A percentile compares a stretch with the other conserved stretches of the same genome.
Evolutionary conservation across 1,284 basidiomycete species (phyloP).

Genomic region (Boletus hoseneyae): DNA sequence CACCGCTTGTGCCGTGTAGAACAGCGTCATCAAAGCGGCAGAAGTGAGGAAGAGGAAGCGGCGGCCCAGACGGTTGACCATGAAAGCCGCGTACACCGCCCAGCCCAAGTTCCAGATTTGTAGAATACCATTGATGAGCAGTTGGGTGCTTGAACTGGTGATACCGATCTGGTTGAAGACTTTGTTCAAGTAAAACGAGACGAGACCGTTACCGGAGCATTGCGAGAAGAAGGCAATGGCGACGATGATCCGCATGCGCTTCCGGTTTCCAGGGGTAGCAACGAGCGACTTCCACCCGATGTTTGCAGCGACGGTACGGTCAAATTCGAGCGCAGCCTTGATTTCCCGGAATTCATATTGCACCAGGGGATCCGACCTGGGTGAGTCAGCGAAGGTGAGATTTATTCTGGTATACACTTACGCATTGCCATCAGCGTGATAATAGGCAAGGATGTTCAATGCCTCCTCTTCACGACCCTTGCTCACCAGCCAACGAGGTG

Average conservation of each 20-base stretch:
- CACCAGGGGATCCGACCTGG: conserved; percentile 34
- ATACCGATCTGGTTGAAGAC: conserved; percentile 73
- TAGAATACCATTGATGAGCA: conserved; percentile 70
- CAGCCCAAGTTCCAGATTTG: conserved; percentile 75
- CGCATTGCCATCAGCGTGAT: not conserved
- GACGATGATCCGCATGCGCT: conserved; percentile 66
- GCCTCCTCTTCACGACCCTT: conserved; percentile 64
- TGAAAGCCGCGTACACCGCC: conserved; percentile 46
- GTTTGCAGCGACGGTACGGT: conserved; percentile 51
- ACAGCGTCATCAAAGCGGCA: conserved; percentile 60
- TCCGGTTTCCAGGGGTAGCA: conserved; percentile 60
- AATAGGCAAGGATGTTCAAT: conserved; percentile 26
- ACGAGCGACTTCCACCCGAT: conserved; percentile 63
- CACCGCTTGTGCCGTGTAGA: conserved; percentile 70
- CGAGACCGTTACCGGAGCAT: conserved; percentile 75
- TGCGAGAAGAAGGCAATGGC: conserved; percentile 71
- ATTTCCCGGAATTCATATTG: conserved; percentile 77
- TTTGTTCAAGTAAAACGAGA: conserved; percentile 73
- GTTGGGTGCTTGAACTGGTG: conserved; percentile 53
- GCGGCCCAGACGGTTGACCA: conserved; percentile 60
- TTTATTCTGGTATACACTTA: not conserved
- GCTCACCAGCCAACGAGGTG: conserved; percentile 66
- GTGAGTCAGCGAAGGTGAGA: not conserved
- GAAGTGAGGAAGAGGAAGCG: conserved; percentile 63
- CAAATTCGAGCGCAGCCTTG: conserved; percentile 66